phyloP scores from a whole-genome alignment of 2,329 filamentous ascomycete species.

The Cercospora sojina region DNA sequence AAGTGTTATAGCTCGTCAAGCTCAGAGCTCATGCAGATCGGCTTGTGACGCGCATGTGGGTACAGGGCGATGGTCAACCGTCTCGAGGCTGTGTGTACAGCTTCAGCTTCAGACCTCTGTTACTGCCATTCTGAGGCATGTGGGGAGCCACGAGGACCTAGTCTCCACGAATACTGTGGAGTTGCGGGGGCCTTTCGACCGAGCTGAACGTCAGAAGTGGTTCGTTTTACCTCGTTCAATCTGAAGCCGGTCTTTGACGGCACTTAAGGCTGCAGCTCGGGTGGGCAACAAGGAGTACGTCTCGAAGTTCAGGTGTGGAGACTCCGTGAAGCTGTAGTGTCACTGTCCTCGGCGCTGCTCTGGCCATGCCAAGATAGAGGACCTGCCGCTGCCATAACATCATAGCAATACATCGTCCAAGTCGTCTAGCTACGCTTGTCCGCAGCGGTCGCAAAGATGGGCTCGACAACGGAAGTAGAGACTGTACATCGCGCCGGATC shows the following conservation, averaged over 20 bases:
- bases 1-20: not conserved
- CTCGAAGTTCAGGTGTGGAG: not conserved
- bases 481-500: not conserved
- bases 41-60: not conserved
- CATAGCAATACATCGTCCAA: not conserved
- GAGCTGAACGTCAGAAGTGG: not conserved
- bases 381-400: not conserved
- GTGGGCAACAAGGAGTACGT: not conserved
- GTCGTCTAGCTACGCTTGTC: not conserved
- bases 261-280: not conserved
- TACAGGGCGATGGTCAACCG: slow-evolving; percentile 1
- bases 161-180: not conserved
- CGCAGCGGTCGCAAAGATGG: not conserved
- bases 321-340: not conserved
- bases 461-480: not conserved
- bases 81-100: not conserved
- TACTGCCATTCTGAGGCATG: not conserved
- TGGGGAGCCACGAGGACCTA: not conserved
- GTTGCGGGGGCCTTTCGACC: not conserved
- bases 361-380: not conserved
- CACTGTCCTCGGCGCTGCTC: not conserved
- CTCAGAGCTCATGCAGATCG: not conserved
- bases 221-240: not conserved
- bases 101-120: not conserved
- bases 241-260: not conserved